Evolutionary conservation across 805 yeast species (phyloP), one percentile per base, ranked within the genome.

Genomic region (Candida khao-thaluensis): DNA sequence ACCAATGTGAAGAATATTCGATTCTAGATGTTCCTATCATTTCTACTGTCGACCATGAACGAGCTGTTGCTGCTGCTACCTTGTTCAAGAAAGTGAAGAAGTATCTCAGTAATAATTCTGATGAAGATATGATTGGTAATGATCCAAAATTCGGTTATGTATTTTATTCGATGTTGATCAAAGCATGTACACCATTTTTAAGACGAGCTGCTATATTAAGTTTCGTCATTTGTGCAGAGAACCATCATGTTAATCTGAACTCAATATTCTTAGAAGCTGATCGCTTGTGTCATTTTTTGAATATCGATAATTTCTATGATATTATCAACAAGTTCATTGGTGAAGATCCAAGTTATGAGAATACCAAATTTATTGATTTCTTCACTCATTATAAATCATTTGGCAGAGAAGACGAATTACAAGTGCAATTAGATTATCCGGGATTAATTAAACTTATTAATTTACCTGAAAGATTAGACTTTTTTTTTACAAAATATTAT

Each of bases 391-490:
- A 28, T 15, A 38, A 18, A 11, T 8, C 21, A 2, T 14, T 18
- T 18, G 38, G 24, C 3, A 37, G 27, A 23, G 35, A 36, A 2
- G 43, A 42, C 7, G 35, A 31, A 5, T 11, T 7, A 3, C 25
- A 16, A 16, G 24, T 38, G 3, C 38, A 48, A 7, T 42, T 84
- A 15, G 79, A 76, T 26, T 87, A 78, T 49, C 93, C 95, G 0
- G 85, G 85, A 0, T 53, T 74, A 2, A 62, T 82, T n/a, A 68
- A 71, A 28, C 64, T 89, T 35, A 68, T 84, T 16, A 67, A 73
- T 22, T 66, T 89, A 12, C 96, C 96, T 0, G 57, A 64, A 2
- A 70, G 84, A 36, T 60, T 87, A 43, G 90, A 84, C 53, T 69
- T 66, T 26, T 80, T 88, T 46, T 86, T 84, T 62, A 81, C 86